Percentiles rank a stretch among this genome's conserved stretches.
Evolutionary conservation across 208 protist species (phyloP).

Genomic region (Herpetomonas tarakana): DNA sequence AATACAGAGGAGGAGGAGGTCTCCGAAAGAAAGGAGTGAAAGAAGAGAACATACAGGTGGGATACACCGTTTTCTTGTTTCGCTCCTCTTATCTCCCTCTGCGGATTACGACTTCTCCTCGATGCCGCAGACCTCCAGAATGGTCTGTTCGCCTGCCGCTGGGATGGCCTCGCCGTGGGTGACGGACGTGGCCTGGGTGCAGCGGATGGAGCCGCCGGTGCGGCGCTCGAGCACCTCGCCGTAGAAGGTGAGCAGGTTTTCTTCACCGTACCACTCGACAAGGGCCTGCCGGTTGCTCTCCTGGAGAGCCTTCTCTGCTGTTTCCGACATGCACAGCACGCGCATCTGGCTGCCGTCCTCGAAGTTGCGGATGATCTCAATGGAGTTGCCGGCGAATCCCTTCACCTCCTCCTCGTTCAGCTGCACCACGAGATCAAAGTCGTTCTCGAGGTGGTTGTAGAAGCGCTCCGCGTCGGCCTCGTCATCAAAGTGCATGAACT

Average conservation of each 20-base stretch:
- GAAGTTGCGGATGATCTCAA: conserved; percentile 31
- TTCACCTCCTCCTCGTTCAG: conserved; percentile 53
- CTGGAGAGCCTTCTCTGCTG: conserved; percentile 30
- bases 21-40: not conserved
- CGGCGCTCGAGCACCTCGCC: conserved; percentile 56
- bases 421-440: conserved; percentile 50
- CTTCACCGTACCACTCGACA: conserved; percentile 54
- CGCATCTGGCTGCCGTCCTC: conserved; percentile 20
- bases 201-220: conserved; percentile 46
- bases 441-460: conserved; percentile 46
- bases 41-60: conserved; percentile 5
- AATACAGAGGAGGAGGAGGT: not conserved
- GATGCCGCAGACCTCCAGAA: not conserved
- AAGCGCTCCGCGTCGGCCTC: conserved; percentile 57
- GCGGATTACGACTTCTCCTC: not conserved
- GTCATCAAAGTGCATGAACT: conserved; percentile 39
- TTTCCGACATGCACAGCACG: conserved; percentile 56
- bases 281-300: conserved; percentile 26
- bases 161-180: conserved; percentile 26
- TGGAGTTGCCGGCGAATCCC: conserved; percentile 59
- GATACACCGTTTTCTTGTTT: not conserved
- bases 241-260: conserved; percentile 62
- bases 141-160: not conserved
- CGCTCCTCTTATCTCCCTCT: too few species aligned
- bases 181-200: conserved; percentile 40